phyloP scores from a whole-genome alignment of 306 rosid species.

The Leucaena leucocephala region DNA sequence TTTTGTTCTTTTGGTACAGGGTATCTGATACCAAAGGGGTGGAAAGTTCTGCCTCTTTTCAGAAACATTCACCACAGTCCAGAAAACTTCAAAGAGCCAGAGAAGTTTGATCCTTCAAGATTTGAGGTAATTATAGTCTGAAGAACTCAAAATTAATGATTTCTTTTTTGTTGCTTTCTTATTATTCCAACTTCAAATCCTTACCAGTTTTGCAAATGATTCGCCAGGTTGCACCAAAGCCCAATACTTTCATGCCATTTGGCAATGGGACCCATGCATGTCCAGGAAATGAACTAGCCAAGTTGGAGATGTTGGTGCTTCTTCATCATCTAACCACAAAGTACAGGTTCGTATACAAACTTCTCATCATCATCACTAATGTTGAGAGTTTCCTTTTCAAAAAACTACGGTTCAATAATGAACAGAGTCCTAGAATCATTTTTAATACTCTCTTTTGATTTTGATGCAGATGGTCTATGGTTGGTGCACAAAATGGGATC shows the following conservation, averaged over 20 bases:
- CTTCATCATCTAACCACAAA: constrained; percentile 92
- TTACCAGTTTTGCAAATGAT: constrained; percentile 19
- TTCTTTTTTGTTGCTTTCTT: background rate
- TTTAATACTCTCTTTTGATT: background rate
- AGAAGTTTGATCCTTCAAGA: constrained; percentile 90
- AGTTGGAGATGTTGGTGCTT: constrained; percentile 84
- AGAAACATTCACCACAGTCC: constrained; percentile 94
- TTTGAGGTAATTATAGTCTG: constrained; percentile 70
- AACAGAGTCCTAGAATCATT: constrained; percentile 39
- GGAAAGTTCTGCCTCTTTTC: constrained; percentile 95
- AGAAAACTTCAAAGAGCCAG: constrained; percentile 76
- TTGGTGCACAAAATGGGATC: constrained; percentile 75
- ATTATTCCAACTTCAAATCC: background rate
- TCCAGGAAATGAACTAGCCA: constrained; percentile 96
- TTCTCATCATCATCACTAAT: background rate
- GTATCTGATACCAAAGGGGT: constrained; percentile 91
- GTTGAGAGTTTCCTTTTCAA: background rate
- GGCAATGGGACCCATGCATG: constrained; percentile 95
- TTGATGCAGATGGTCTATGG: constrained; percentile 73
- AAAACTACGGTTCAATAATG: background rate
- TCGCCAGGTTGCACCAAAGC: constrained; percentile 76
- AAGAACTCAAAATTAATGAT: background rate
- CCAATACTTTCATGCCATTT: constrained; percentile 95
- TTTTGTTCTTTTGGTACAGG: constrained; percentile 46
- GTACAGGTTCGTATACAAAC: constrained; percentile 66